phyloP scores from a whole-genome alignment of 805 yeast species.

The Candida piceae region DNA sequence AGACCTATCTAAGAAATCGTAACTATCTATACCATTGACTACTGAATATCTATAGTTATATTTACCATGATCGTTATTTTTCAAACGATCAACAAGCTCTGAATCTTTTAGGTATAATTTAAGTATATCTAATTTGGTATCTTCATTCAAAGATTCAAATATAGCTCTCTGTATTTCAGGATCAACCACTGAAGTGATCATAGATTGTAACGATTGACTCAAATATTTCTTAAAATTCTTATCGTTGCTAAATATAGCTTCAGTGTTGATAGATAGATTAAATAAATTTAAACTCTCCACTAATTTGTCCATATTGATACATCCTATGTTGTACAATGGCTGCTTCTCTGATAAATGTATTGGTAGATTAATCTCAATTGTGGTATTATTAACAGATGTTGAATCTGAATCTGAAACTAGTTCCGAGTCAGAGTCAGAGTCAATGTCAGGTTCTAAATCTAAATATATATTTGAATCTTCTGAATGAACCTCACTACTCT shows the following conservation, averaged over 20 bases:
- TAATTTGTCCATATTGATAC: conserved; percentile 4
- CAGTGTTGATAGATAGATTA: conserved; percentile 14
- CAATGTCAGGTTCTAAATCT: too few species aligned
- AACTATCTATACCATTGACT: too few species aligned
- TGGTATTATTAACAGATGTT: background rate
- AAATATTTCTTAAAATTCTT: conserved; percentile 10
- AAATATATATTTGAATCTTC: too few species aligned
- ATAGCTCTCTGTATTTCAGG: conserved; percentile 2
- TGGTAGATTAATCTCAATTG: conserved; percentile 5
- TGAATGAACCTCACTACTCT: too few species aligned
- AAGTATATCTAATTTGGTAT: conserved; percentile 15
- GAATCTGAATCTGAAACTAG: background rate
- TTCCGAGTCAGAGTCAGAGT: too few species aligned
- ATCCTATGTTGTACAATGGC: background rate
- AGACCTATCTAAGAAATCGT: too few species aligned
- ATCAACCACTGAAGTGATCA: conserved; percentile 13
- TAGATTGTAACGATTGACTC: conserved; percentile 10
- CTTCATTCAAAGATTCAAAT: conserved; percentile 10
- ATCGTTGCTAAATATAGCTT: conserved; percentile 7
- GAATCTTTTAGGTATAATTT: conserved; percentile 17
- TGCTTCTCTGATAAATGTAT: background rate
- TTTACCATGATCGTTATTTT: too few species aligned
- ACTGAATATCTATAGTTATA: too few species aligned
- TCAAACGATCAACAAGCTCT: conserved; percentile 9
- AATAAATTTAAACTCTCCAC: conserved; percentile 15